Evolutionary conservation across 805 yeast species (phyloP).

Genomic region (Wickerhamomyces canadensis): DNA sequence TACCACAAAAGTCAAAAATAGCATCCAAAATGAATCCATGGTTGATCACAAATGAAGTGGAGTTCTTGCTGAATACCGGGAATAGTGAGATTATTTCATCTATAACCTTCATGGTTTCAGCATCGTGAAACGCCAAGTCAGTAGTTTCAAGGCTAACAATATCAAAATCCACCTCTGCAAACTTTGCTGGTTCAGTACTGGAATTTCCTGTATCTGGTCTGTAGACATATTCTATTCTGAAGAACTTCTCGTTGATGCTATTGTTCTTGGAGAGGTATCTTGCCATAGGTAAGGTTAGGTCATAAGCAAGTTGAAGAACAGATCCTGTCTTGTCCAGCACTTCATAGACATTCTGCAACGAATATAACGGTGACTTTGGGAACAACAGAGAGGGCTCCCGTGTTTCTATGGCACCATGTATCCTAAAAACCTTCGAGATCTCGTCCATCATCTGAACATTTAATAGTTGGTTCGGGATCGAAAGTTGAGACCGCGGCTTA

Average conservation of each 20-base stretch:
- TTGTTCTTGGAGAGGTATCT: conserved; percentile 67
- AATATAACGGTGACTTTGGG: conserved; percentile 73
- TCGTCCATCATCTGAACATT: conserved; percentile 56
- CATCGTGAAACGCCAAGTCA: conserved; percentile 62
- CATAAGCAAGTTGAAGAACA: conserved; percentile 84
- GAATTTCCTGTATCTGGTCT: conserved; percentile 52
- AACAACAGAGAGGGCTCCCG: conserved; percentile 60
- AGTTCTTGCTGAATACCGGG: conserved; percentile 59
- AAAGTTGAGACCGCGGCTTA: conserved; percentile 25
- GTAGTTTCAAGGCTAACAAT: conserved; percentile 44
- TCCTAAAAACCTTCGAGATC: conserved; percentile 56
- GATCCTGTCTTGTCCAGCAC: conserved; percentile 83
- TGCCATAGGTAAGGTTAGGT: conserved; percentile 86
- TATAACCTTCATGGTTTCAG: conserved; percentile 79
- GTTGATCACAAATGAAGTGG: conserved; percentile 59
- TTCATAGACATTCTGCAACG: conserved; percentile 66
- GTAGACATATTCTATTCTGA: conserved; percentile 74
- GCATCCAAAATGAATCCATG: conserved; percentile 78
- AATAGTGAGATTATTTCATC: conserved; percentile 64
- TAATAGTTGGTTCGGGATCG: conserved; percentile 46
- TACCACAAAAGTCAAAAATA: conserved; percentile 74
- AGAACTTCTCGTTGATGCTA: conserved; percentile 52
- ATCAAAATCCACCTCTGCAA: conserved; percentile 84
- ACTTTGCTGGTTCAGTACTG: conserved; percentile 71
- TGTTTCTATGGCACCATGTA: conserved; percentile 86